These are phyloP conservation scores for Boletus rubescentipes DNA, from an alignment of 768 basidiomycete genomes.

Conservation along the genomic window DNA sequence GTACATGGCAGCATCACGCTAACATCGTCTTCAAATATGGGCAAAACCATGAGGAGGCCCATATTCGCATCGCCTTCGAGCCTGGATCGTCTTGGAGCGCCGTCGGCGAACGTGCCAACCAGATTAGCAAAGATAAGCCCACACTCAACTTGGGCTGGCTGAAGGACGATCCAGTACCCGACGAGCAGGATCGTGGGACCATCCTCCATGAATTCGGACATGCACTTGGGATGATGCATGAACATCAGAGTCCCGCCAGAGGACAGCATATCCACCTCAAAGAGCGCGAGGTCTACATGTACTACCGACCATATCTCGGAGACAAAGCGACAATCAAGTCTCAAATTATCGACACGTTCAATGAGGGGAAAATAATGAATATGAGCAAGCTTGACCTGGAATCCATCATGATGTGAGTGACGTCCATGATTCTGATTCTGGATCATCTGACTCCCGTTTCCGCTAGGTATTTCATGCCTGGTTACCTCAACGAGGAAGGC, in stretches of 20 bases:
- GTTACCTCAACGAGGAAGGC: not conserved
- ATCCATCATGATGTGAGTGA: not conserved
- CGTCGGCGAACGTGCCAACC: not conserved
- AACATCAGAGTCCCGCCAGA: slow-evolving; percentile 29
- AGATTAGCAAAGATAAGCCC: not conserved
- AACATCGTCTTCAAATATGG: not conserved
- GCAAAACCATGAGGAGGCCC: not conserved
- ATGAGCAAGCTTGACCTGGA: not conserved
- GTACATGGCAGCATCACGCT: not conserved
- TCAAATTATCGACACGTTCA: not conserved
- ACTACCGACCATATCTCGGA: not conserved
- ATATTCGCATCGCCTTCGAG: not conserved
- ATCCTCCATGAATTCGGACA: slow-evolving; percentile 32
- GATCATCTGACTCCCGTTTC: not conserved
- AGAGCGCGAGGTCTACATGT: not conserved
- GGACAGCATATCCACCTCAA: slow-evolving; percentile 16
- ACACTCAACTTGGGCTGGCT: not conserved
- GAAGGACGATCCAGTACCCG: not conserved
- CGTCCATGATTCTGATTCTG: not conserved
- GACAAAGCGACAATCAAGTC: not conserved
- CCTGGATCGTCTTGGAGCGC: not conserved
- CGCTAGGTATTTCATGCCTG: not conserved
- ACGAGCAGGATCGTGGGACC: not conserved
- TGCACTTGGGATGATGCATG: slow-evolving; percentile 25
- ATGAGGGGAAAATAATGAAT: not conserved